These are phyloP conservation scores for Desmodesmus armatus DNA, from an alignment of 139 green algal species.

Conservation along the genomic window DNA sequence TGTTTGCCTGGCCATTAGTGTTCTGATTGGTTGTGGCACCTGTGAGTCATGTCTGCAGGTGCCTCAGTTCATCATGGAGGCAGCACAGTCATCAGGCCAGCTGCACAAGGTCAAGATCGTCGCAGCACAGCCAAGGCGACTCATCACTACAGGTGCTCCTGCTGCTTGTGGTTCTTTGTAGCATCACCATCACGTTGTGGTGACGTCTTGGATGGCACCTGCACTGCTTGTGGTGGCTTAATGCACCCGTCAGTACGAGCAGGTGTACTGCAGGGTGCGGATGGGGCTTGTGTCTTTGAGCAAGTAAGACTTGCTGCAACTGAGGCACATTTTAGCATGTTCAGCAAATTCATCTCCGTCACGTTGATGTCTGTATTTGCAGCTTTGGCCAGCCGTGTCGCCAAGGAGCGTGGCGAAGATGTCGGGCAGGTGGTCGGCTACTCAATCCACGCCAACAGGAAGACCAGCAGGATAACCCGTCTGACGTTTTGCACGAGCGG, in stretches of 20 bases:
- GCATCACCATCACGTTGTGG: background rate
- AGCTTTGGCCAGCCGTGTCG: conserved; percentile 69
- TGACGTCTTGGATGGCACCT: background rate
- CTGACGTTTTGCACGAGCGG: conserved; percentile 63
- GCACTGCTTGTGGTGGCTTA: too few species aligned
- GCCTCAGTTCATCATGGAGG: conserved; percentile 73
- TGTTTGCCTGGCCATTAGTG: too few species aligned
- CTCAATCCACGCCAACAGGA: conserved; percentile 46
- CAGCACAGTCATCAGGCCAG: conserved; percentile 35
- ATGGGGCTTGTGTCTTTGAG: too few species aligned
- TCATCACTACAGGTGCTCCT: conserved; percentile 64
- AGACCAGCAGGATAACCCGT: conserved; percentile 36
- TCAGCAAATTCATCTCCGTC: too few species aligned
- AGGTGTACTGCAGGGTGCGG: too few species aligned
- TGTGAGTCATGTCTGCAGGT: too few species aligned
- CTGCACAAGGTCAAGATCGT: conserved; percentile 40
- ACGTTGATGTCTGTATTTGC: background rate
- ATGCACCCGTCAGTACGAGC: too few species aligned
- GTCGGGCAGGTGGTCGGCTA: conserved; percentile 74
- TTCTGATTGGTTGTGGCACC: too few species aligned
- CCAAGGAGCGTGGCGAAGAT: conserved; percentile 65
- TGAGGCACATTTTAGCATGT: too few species aligned
- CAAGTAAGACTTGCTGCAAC: too few species aligned
- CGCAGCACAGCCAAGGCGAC: conserved; percentile 72
- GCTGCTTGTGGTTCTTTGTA: background rate